phyloP scores from a whole-genome alignment of 1,284 basidiomycete genomes.

The Rhodotorula sp. region DNA sequence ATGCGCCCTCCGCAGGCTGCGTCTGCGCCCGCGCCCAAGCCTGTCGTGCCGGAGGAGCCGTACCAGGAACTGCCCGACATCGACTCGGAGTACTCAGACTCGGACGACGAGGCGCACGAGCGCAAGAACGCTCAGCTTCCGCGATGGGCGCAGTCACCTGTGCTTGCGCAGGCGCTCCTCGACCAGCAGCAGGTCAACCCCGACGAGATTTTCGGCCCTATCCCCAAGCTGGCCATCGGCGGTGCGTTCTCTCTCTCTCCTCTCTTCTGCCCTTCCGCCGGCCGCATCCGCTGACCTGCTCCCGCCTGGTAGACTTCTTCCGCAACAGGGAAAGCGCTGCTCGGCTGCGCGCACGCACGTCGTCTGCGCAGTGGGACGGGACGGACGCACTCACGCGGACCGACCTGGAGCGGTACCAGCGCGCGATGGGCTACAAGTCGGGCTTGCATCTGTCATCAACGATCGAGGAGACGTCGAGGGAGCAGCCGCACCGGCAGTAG shows the following conservation, averaged over 20 bases:
- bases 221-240: slow-evolving; percentile 82
- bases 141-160: slow-evolving; percentile 87
- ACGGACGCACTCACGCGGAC: slow-evolving; percentile 76
- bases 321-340: slow-evolving; percentile 63
- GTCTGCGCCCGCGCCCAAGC: slow-evolving; percentile 45
- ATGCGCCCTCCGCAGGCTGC: slow-evolving; percentile 51
- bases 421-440: slow-evolving; percentile 72
- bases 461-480: background rate
- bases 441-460: background rate
- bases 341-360: slow-evolving; percentile 79
- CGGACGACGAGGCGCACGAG: slow-evolving; percentile 78
- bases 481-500: background rate
- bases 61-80: slow-evolving; percentile 85
- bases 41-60: slow-evolving; percentile 63
- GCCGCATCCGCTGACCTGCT: background rate
- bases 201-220: slow-evolving; percentile 85
- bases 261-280: slow-evolving; percentile 48
- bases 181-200: slow-evolving; percentile 77
- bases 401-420: slow-evolving; percentile 82
- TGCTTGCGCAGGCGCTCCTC: slow-evolving; percentile 72
- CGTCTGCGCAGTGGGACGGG: slow-evolving; percentile 90
- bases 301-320: slow-evolving; percentile 52
- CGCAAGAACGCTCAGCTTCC: slow-evolving; percentile 68
- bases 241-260: slow-evolving; percentile 48
- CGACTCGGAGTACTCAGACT: slow-evolving; percentile 92